These are phyloP conservation scores for Metschnikowia baotianmanensis DNA, from an alignment of 805 yeast species.

Conservation along the genomic window DNA sequence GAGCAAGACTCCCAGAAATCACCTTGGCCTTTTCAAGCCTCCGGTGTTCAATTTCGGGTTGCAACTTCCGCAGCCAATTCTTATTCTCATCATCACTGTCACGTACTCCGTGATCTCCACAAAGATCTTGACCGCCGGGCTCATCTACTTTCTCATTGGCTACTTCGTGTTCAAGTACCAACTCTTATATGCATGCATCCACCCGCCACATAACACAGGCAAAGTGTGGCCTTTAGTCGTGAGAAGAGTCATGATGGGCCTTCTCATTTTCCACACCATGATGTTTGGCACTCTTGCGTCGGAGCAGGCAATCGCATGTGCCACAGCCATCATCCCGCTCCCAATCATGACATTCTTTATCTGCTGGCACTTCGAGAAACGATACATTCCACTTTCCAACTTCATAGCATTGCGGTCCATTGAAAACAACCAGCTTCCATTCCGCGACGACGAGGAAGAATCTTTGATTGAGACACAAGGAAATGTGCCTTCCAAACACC, in stretches of 20 bases:
- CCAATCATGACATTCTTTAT: constrained; percentile 66
- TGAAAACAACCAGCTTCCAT: constrained; percentile 40
- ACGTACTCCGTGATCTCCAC: constrained; percentile 89
- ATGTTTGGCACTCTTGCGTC: constrained; percentile 89
- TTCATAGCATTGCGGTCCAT: constrained; percentile 88
- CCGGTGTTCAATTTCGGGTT: constrained; percentile 92
- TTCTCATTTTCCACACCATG: constrained; percentile 81
- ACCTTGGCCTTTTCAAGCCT: constrained; percentile 72
- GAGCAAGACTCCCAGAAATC: constrained; percentile 83
- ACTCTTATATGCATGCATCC: constrained; percentile 83
- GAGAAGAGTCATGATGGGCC: constrained; percentile 76
- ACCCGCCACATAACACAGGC: constrained; percentile 96
- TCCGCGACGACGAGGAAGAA: constrained; percentile 24
- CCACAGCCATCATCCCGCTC: constrained; percentile 70
- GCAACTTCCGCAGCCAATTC: constrained; percentile 85
- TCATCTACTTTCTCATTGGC: constrained; percentile 80
- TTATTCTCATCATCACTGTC: constrained; percentile 79
- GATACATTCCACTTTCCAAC: constrained; percentile 74
- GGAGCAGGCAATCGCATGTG: constrained; percentile 74
- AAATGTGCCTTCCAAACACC: constrained; percentile 22
- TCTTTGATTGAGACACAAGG: constrained; percentile 9
- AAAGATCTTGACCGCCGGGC: constrained; percentile 79
- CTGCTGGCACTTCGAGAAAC: constrained; percentile 77
- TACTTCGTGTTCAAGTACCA: constrained; percentile 90
- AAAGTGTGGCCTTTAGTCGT: constrained; percentile 92